phyloP scores from a whole-genome alignment of 305 asterid genomes.

The Fraxinus platypoda region DNA sequence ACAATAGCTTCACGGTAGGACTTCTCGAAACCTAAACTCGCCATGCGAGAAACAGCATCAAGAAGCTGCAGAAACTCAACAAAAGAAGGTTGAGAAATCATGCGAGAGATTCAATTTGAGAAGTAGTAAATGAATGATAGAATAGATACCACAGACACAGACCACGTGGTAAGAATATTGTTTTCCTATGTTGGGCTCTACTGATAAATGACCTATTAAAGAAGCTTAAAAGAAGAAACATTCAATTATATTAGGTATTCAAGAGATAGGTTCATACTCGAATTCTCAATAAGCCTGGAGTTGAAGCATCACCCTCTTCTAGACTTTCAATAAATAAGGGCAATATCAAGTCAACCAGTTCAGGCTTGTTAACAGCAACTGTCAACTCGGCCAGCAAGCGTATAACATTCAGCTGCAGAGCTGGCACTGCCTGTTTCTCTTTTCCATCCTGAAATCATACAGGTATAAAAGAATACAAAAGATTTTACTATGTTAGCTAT shows the following conservation, averaged over 20 bases:
- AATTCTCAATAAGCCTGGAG: slow-evolving; percentile 84
- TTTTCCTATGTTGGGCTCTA: slow-evolving; percentile 17
- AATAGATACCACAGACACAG: not conserved
- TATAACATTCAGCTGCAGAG: slow-evolving; percentile 81
- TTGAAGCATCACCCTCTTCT: slow-evolving; percentile 98
- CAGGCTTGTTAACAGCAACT: slow-evolving; percentile 75
- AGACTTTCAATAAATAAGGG: slow-evolving; percentile 91
- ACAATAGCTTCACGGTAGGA: slow-evolving; percentile 98
- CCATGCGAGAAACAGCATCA: slow-evolving; percentile 99
- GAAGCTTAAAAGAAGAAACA: slow-evolving; percentile 21
- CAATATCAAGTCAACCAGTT: slow-evolving; percentile 92
- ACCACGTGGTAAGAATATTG: not conserved
- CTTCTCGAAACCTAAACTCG: slow-evolving; percentile 97
- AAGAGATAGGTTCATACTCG: slow-evolving; percentile 58
- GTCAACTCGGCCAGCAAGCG: slow-evolving; percentile 84
- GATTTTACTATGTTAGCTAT: slow-evolving; percentile 10
- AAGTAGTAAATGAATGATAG: slow-evolving; percentile 2
- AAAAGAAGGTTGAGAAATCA: slow-evolving; percentile 53
- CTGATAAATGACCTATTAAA: slow-evolving; percentile 14
- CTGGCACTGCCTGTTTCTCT: slow-evolving; percentile 74
- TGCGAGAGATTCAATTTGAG: slow-evolving; percentile 25
- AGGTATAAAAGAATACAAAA: slow-evolving; percentile 28
- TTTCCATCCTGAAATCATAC: slow-evolving; percentile 62
- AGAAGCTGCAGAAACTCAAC: slow-evolving; percentile 96
- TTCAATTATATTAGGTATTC: slow-evolving; percentile 15